Evolutionary conservation across 345 rosid species (phyloP).

Genomic region (Citrus inodora): DNA sequence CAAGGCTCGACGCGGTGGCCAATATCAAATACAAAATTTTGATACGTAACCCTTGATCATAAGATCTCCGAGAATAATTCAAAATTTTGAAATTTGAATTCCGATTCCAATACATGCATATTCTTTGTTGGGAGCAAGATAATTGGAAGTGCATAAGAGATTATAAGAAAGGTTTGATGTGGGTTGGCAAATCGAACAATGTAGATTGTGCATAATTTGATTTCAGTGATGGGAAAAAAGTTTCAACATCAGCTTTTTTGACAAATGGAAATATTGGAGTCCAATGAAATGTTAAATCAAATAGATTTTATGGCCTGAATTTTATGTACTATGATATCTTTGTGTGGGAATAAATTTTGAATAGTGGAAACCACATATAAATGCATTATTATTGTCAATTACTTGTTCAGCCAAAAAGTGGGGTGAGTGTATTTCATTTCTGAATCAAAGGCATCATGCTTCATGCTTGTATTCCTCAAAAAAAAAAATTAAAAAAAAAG

Average conservation of each 20-base stretch:
- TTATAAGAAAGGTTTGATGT: too few relatives aligned
- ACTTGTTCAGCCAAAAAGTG: neutral
- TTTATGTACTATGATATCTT: neutral
- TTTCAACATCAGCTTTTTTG: neutral
- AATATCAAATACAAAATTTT: too few relatives aligned
- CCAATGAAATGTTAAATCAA: neutral
- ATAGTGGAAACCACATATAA: neutral
- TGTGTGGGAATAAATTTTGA: neutral
- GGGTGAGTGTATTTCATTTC: neutral
- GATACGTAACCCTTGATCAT: too few relatives aligned
- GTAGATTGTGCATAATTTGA: neutral
- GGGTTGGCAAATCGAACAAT: neutral
- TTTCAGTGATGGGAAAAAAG: neutral
- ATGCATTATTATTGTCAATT: neutral
- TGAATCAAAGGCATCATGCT: neutral
- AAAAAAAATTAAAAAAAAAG: too few relatives aligned
- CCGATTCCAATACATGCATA: too few relatives aligned
- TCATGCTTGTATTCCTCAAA: too few relatives aligned
- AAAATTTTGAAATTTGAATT: too few relatives aligned
- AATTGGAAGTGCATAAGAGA: too few relatives aligned
- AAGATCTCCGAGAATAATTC: too few relatives aligned
- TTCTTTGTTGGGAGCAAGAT: too few relatives aligned
- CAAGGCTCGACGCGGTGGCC: too few relatives aligned
- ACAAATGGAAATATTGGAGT: neutral
- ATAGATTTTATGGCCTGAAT: neutral